These are phyloP conservation scores for Aphanomyces invadans DNA, from an alignment of 352 stramenopile species.

Conservation along the genomic window DNA sequence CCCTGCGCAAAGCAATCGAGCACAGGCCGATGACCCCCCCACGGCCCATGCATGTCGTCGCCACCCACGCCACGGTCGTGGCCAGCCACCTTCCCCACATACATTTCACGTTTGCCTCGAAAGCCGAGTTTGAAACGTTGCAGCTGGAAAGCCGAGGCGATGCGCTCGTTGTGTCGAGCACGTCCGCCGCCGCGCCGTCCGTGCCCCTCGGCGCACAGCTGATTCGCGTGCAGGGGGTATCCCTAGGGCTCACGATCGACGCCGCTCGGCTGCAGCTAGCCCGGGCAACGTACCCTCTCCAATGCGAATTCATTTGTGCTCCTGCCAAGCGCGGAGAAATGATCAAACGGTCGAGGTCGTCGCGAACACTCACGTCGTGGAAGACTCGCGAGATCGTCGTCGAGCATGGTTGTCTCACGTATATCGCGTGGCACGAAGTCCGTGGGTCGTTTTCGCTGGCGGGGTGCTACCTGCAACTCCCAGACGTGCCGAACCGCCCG, in stretches of 20 bases:
- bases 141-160: constrained; percentile 70
- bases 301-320: constrained; percentile 58
- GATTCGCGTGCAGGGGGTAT: constrained; percentile 41
- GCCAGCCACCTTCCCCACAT: background rate
- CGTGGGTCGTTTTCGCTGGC: constrained; percentile 78
- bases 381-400: constrained; percentile 74
- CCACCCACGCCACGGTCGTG: background rate
- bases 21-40: background rate
- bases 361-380: constrained; percentile 68
- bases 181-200: constrained; percentile 31
- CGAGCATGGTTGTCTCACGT: constrained; percentile 72
- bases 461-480: constrained; percentile 77
- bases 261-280: constrained; percentile 14
- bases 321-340: constrained; percentile 75
- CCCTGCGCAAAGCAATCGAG: constrained; percentile 59
- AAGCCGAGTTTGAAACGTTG: constrained; percentile 26
- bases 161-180: constrained; percentile 49
- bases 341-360: constrained; percentile 78
- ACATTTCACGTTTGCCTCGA: background rate
- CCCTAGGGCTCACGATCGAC: constrained; percentile 14
- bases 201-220: constrained; percentile 69
- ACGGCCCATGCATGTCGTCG: background rate
- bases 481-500: constrained; percentile 59
- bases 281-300: background rate
- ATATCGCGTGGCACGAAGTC: constrained; percentile 46